Evolutionary conservation across 2,329 filamentous ascomycete species (phyloP).

Genomic region (Aspergillus uvarum): DNA sequence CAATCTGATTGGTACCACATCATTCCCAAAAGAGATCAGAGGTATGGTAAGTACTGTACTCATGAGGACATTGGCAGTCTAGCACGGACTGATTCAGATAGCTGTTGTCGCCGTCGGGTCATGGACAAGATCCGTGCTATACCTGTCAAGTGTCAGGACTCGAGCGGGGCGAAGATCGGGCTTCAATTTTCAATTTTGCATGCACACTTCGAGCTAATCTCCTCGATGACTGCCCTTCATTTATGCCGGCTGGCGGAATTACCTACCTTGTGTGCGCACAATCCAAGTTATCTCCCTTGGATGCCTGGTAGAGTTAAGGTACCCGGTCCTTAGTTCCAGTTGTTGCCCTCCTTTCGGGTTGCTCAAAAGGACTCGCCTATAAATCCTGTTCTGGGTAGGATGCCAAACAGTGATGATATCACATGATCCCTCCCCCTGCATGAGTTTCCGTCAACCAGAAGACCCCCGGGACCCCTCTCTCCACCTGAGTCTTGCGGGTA

Average conservation of each 20-base stretch:
- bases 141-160: not conserved
- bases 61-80: not conserved
- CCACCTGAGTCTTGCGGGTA: not conserved
- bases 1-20: conserved; percentile 5
- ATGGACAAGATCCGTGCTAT: not conserved
- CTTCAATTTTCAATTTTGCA: not conserved
- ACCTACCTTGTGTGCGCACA: not conserved
- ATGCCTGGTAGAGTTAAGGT: not conserved
- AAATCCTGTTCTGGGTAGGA: not conserved
- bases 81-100: not conserved
- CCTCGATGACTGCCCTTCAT: not conserved
- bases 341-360: not conserved
- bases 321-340: not conserved
- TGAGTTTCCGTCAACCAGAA: not conserved
- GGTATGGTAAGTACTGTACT: not conserved
- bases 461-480: not conserved
- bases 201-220: not conserved
- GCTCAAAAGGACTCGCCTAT: not conserved
- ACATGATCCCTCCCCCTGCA: not conserved
- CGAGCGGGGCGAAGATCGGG: not conserved
- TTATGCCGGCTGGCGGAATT: not conserved
- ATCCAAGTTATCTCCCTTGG: not conserved
- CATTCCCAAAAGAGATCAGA: not conserved
- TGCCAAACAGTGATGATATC: not conserved
- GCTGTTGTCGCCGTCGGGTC: not conserved